Percentiles rank a stretch among this genome's conserved stretches.
Evolutionary conservation across 805 yeast genomes (phyloP).

Genomic region (Metschnikowia santaceciliae): DNA sequence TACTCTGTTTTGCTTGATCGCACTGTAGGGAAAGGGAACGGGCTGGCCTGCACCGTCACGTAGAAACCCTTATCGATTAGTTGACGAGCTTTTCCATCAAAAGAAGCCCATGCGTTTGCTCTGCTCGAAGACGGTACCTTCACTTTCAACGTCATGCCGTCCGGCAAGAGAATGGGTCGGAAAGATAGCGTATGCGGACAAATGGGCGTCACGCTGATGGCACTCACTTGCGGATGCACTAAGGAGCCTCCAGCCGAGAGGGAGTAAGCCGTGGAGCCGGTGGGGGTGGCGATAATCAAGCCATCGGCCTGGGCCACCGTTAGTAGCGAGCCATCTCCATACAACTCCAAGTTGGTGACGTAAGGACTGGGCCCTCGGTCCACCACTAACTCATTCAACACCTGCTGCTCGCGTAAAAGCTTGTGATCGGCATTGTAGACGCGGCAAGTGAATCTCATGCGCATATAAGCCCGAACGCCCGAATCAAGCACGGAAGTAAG

Average conservation of each 20-base stretch:
- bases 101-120: conserved; percentile 94
- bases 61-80: conserved; percentile 82
- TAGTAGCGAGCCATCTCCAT: conserved; percentile 78
- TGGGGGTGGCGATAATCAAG: conserved; percentile 86
- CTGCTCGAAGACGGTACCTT: conserved; percentile 77
- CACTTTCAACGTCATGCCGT: conserved; percentile 80
- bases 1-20: conserved; percentile 69
- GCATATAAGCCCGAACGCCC: conserved; percentile 70
- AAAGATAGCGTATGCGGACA: conserved; percentile 95
- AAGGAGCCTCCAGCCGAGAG: conserved; percentile 93
- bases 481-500: conserved; percentile 56
- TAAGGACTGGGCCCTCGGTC: conserved; percentile 94
- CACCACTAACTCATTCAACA: conserved; percentile 82
- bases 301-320: conserved; percentile 96
- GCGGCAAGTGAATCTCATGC: conserved; percentile 86
- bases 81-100: conserved; percentile 87
- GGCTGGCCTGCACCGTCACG: conserved; percentile 78
- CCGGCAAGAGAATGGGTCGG: conserved; percentile 89
- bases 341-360: conserved; percentile 83
- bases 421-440: conserved; percentile 53
- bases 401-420: conserved; percentile 64
- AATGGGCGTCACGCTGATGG: conserved; percentile 89
- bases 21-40: conserved; percentile 93
- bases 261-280: conserved; percentile 95
- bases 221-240: conserved; percentile 91